Percentiles rank a stretch among this genome's conserved stretches.
Evolutionary conservation across 495 filamentous ascomycete species (phyloP).

Genomic region (Penicillium roqueforti): DNA sequence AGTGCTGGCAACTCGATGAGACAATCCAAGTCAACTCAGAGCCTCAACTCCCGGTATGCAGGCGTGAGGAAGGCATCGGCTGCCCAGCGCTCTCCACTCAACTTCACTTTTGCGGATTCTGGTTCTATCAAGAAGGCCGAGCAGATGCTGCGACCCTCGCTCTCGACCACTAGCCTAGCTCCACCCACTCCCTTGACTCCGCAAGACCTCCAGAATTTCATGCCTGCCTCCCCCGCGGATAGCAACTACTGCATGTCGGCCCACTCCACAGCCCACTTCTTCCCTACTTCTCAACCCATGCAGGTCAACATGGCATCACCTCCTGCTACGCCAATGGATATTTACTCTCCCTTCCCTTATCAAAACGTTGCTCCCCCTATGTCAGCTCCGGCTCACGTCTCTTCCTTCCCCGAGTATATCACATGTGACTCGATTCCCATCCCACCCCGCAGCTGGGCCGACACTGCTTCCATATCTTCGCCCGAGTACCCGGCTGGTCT

Average conservation of each 20-base stretch:
- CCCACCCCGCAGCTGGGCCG: conserved; percentile 41
- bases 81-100: conserved; percentile 52
- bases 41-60: conserved; percentile 46
- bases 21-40: conserved; percentile 53
- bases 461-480: conserved; percentile 39
- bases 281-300: conserved; percentile 43
- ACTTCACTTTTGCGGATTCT: conserved; percentile 46
- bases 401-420: conserved; percentile 41
- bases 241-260: conserved; percentile 40
- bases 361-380: conserved; percentile 39
- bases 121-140: conserved; percentile 41
- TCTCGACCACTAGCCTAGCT: conserved; percentile 38
- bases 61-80: conserved; percentile 49
- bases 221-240: conserved; percentile 39
- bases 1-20: conserved; percentile 40
- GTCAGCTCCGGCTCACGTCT: conserved; percentile 45
- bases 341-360: conserved; percentile 41
- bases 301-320: conserved; percentile 47
- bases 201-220: conserved; percentile 42
- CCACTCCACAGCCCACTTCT: conserved; percentile 35
- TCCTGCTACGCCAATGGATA: conserved; percentile 41
- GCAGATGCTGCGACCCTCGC: conserved; percentile 36
- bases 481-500: conserved; percentile 36
- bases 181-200: conserved; percentile 47
- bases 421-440: conserved; percentile 30